Base-by-base conservation (phyloP, 1,284 basidiomycete genomes). In the Porodaedalea pini region DNA sequence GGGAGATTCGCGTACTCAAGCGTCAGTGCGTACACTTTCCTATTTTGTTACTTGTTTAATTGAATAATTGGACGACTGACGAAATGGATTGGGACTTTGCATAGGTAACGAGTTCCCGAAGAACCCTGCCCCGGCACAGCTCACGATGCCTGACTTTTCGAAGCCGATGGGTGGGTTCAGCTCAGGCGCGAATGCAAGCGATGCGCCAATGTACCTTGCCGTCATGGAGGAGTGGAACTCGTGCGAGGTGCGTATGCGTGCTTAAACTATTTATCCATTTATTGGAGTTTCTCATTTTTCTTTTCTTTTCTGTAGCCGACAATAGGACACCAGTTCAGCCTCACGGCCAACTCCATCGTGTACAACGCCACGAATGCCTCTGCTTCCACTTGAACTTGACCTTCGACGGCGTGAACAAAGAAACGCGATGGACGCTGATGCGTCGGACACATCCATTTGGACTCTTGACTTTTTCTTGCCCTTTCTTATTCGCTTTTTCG, bases 131-230 rank as follows among this genome's bases (percentile, higher is more conserved):
- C 79, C 78, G 2, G 51, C 70, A 0, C 66, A 72, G 51, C 68
- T 79, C 29, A 70, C 67, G 19, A 79, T 80, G 78, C 79, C 79
- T 15, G 70, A 80, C 69, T 77, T 81, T 60, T 72, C 77, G 1
- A 66, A 70, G 54, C 59, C 68, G 6, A 69, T 69, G 17, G 75
- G 73, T 21, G 78, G 76, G 1, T 78, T 72, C 51, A 76, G 75
- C 13, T 49, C 59, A 5, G 76, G 78, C 10, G 59, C 64, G 45
- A 41, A 59, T 2, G 72, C 64, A 4, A 65, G 58, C 54, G 71
- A 78, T 59, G 64, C 67, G 8, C 68, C 70, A 3, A 70, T 77
- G 60, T 71, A 73, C 48, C 59, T 80, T 4, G 68, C 69, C 19
- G 76, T 80, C 6, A 49, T 79, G 41, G 78, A 81, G 62, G 78